Evolutionary conservation across 169 alveolate species (phyloP).

Genomic region (Plasmodium sp.): DNA sequence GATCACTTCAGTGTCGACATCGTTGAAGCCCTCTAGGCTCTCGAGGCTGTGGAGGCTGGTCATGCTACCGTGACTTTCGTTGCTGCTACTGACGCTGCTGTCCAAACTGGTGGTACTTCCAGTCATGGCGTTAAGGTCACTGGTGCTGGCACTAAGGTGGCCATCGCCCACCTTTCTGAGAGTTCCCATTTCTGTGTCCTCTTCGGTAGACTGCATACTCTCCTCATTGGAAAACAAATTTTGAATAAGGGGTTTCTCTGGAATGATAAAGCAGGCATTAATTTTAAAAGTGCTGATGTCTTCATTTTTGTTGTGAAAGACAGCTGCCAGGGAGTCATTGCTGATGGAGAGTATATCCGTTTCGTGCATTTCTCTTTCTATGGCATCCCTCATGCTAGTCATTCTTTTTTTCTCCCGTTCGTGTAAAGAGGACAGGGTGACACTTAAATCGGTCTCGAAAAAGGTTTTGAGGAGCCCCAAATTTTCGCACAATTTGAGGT

Average conservation of each 20-base stretch:
- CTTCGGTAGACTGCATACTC: neutral
- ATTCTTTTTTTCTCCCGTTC: conserved; percentile 25
- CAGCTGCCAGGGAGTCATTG: conserved; percentile 55
- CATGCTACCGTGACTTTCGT: neutral
- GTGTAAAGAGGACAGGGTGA: neutral
- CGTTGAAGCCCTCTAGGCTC: neutral
- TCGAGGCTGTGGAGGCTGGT: neutral
- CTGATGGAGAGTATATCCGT: conserved; percentile 17
- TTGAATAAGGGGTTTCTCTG: neutral
- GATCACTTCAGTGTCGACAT: neutral
- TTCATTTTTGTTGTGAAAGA: conserved; percentile 18
- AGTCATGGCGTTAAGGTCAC: neutral
- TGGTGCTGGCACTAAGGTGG: neutral
- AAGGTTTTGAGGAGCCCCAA: neutral
- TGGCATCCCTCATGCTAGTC: conserved; percentile 4
- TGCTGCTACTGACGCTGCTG: neutral
- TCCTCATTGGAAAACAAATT: neutral
- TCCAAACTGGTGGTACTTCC: neutral
- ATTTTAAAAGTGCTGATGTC: conserved; percentile 12
- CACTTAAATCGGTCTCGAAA: neutral
- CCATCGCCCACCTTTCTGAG: neutral
- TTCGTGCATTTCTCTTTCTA: neutral
- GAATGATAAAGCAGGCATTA: conserved; percentile 33
- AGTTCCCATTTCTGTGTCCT: neutral
- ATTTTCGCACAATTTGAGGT: conserved; percentile 62